Evolutionary conservation across 176 grass and related monocot genomes (phyloP).

Genomic region (Poa pratensis): DNA sequence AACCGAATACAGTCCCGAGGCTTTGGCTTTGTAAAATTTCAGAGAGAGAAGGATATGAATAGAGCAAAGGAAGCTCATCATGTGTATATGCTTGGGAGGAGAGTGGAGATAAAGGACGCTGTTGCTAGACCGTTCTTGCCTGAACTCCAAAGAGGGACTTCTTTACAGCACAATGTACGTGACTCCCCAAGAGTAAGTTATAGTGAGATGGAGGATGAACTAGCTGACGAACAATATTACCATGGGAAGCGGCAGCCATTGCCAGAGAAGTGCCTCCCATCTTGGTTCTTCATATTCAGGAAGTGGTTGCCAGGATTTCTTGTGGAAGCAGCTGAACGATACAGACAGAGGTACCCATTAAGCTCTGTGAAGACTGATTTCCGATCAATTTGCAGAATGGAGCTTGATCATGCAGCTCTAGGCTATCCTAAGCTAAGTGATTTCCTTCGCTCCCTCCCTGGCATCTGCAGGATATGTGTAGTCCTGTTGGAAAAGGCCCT

Average conservation of each 20-base stretch:
- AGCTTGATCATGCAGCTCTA: constrained; percentile 59
- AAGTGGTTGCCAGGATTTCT: constrained; percentile 69
- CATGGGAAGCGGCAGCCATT: constrained; percentile 41
- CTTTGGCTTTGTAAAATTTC: constrained; percentile 73
- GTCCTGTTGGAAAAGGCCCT: constrained; percentile 56
- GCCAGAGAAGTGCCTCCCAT: constrained; percentile 64
- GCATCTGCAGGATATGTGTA: constrained; percentile 66
- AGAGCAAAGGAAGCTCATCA: constrained; percentile 68
- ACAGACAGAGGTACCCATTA: constrained; percentile 58
- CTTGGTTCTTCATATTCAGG: constrained; percentile 71
- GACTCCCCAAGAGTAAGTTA: constrained; percentile 34
- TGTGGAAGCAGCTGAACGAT: constrained; percentile 41
- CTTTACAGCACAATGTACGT: constrained; percentile 29
- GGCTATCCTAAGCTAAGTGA: constrained; percentile 73
- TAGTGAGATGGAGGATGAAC: constrained; percentile 42
- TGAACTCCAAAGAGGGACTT: constrained; percentile 35
- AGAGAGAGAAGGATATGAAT: constrained; percentile 48
- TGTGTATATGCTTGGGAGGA: constrained; percentile 65
- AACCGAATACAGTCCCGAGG: constrained; percentile 55
- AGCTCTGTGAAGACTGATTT: constrained; percentile 69
- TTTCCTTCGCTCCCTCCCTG: constrained; percentile 65
- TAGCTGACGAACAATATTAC: constrained; percentile 45
- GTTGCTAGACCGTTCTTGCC: constrained; percentile 54
- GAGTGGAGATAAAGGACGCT: constrained; percentile 71
- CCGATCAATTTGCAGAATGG: constrained; percentile 63